Percentiles rank a stretch among this genome's conserved stretches.
Evolutionary conservation across 2,329 filamentous ascomycete species (phyloP).

Genomic region (Cyclaneusma minus): DNA sequence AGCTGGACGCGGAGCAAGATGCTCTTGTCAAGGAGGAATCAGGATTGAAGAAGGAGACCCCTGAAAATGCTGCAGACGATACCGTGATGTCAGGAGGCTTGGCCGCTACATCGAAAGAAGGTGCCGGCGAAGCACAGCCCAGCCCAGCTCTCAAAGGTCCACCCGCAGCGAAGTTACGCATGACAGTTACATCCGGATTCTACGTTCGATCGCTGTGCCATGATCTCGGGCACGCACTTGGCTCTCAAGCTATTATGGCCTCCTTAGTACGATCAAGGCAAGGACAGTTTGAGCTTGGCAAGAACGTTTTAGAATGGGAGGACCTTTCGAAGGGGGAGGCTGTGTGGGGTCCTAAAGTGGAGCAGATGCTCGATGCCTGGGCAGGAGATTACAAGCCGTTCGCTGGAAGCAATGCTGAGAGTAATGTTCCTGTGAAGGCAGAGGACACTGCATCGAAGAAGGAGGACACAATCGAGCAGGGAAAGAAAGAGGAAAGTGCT

Average conservation of each 20-base stretch:
- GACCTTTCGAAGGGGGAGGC: conserved; percentile 64
- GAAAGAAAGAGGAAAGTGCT: too few relatives aligned
- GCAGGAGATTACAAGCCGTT: conserved; percentile 7
- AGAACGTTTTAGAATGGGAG: conserved; percentile 64
- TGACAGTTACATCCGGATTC: conserved; percentile 92
- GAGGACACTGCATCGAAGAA: too few relatives aligned
- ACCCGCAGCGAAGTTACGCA: conserved; percentile 66
- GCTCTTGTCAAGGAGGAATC: conserved; percentile 15
- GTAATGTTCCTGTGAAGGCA: too few relatives aligned
- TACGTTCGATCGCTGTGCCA: conserved; percentile 92
- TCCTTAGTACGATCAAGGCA: conserved; percentile 69
- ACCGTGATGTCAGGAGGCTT: conserved; percentile 18
- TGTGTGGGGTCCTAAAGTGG: conserved; percentile 67
- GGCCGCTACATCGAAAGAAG: conserved; percentile 11
- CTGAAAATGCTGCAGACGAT: conserved; percentile 5
- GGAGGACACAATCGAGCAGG: too few relatives aligned
- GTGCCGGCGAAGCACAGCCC: conserved; percentile 9
- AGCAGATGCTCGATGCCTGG: conserved; percentile 31
- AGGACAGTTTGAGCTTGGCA: conserved; percentile 59
- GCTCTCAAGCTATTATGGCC: conserved; percentile 74
- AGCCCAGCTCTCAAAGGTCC: conserved; percentile 33
- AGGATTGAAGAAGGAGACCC: conserved; percentile 8
- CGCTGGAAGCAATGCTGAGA: background rate
- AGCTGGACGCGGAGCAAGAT: conserved; percentile 15
- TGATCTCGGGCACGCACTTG: conserved; percentile 71